Evolutionary conservation across 805 yeast genomes (phyloP).

Genomic region (Cyberlindnera euphorbiiphila): DNA sequence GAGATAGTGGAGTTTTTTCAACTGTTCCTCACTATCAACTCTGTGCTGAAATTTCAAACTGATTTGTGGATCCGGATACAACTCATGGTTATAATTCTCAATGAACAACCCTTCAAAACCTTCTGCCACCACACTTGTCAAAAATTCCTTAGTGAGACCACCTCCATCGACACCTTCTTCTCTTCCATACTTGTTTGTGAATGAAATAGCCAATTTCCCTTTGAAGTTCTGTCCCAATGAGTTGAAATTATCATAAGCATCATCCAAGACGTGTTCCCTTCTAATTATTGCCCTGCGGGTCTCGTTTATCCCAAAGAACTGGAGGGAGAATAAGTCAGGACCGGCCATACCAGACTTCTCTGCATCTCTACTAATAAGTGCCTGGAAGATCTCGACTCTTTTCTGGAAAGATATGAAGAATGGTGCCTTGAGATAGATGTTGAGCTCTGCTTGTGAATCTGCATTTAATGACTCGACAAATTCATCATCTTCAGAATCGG

Average conservation of each 20-base stretch:
- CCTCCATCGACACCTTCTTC: conserved; percentile 98
- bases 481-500: conserved; percentile 25
- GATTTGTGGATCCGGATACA: conserved; percentile 71
- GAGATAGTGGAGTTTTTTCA: conserved; percentile 32
- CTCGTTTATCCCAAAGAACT: neutral
- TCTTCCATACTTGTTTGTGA: conserved; percentile 65
- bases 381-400: conserved; percentile 70
- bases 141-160: conserved; percentile 87
- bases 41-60: conserved; percentile 33
- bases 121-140: conserved; percentile 66
- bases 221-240: conserved; percentile 55
- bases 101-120: conserved; percentile 52
- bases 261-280: conserved; percentile 68
- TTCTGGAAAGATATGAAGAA: conserved; percentile 74
- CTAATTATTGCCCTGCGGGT: conserved; percentile 49
- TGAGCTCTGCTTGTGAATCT: conserved; percentile 33
- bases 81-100: conserved; percentile 48
- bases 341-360: conserved; percentile 22
- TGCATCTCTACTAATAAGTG: conserved; percentile 54
- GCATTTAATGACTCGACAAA: conserved; percentile 14
- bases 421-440: conserved; percentile 62
- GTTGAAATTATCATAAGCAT: conserved; percentile 62
- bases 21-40: conserved; percentile 30
- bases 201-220: conserved; percentile 55
- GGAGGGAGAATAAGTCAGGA: neutral